These are phyloP conservation scores for Hyphopichia pseudoburtonii DNA, from an alignment of 1,139 yeast species.

Conservation along the genomic window DNA sequence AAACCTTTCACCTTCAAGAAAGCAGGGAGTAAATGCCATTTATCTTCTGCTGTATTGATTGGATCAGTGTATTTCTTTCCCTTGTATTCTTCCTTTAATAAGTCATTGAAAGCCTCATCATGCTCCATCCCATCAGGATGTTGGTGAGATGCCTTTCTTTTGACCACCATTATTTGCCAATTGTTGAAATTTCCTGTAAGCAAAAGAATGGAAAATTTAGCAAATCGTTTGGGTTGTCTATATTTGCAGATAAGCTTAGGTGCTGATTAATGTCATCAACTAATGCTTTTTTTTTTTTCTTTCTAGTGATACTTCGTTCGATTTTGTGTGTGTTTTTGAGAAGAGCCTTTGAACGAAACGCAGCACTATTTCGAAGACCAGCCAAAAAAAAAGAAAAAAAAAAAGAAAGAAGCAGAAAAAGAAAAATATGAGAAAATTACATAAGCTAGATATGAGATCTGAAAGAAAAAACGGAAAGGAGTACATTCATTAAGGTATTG, in stretches of 20 bases:
- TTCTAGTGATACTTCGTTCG: background rate
- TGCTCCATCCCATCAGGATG: slow-evolving; percentile 12
- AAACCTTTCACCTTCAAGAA: slow-evolving; percentile 92
- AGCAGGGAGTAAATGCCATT: slow-evolving; percentile 96
- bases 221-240: no score
- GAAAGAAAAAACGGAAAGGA: no score
- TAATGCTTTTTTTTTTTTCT: background rate
- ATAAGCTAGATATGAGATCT: background rate
- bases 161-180: slow-evolving; percentile 12
- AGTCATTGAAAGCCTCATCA: slow-evolving; percentile 67
- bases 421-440: background rate
- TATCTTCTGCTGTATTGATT: slow-evolving; percentile 86
- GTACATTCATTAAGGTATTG: no score
- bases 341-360: no score
- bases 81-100: slow-evolving; percentile 75
- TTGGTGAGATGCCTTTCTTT: slow-evolving; percentile 16
- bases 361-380: no score
- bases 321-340: background rate
- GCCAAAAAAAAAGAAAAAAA: no score
- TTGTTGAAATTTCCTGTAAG: background rate
- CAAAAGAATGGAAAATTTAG: no score
- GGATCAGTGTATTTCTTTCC: slow-evolving; percentile 88
- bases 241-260: no score
- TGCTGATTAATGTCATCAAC: background rate
- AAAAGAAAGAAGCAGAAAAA: background rate